Percentiles rank a stretch among this genome's conserved stretches.
These are phyloP conservation scores for Saccharomyces hybrid DNA, from an alignment of 1,139 yeast genomes.

Conservation along the genomic window DNA sequence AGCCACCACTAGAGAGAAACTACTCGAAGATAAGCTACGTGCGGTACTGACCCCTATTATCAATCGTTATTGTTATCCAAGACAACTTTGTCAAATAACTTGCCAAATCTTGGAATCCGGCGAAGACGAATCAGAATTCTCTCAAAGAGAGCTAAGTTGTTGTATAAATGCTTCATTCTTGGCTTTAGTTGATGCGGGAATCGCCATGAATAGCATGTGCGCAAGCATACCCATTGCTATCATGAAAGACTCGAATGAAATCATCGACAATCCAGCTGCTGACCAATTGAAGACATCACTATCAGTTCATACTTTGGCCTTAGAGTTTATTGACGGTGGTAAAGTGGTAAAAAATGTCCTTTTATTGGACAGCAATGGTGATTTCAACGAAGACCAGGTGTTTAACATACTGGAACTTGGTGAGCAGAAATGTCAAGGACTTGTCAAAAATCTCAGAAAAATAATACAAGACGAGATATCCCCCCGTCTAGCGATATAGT, in stretches of 20 bases:
- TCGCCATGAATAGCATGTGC: slow-evolving; percentile 58
- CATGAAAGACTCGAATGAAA: slow-evolving; percentile 32
- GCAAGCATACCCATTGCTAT: slow-evolving; percentile 48
- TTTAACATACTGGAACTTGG: slow-evolving; percentile 43
- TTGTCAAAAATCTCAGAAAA: slow-evolving; percentile 42
- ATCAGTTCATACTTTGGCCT: slow-evolving; percentile 64
- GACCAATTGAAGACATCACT: slow-evolving; percentile 38
- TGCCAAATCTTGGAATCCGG: slow-evolving; percentile 72
- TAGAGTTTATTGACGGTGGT: slow-evolving; percentile 41
- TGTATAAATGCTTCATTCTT: slow-evolving; percentile 65
- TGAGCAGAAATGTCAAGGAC: slow-evolving; percentile 38
- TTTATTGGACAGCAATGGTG: slow-evolving; percentile 65
- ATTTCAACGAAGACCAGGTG: slow-evolving; percentile 51
- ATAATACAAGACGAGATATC: slow-evolving; percentile 41
- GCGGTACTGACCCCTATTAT: slow-evolving; percentile 56
- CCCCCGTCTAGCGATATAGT: slow-evolving; percentile 11
- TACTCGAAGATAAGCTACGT: slow-evolving; percentile 64
- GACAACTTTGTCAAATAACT: slow-evolving; percentile 78
- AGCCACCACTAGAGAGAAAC: slow-evolving; percentile 67
- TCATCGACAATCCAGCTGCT: slow-evolving; percentile 39
- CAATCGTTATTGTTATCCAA: slow-evolving; percentile 63
- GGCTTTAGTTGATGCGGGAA: slow-evolving; percentile 74
- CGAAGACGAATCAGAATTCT: slow-evolving; percentile 34
- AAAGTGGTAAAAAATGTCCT: slow-evolving; percentile 49
- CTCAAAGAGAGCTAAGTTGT: slow-evolving; percentile 53